Percentiles rank a stretch among this genome's conserved stretches.
phyloP scores from a whole-genome alignment of 257 asterid species.

The Ballota nigra region DNA sequence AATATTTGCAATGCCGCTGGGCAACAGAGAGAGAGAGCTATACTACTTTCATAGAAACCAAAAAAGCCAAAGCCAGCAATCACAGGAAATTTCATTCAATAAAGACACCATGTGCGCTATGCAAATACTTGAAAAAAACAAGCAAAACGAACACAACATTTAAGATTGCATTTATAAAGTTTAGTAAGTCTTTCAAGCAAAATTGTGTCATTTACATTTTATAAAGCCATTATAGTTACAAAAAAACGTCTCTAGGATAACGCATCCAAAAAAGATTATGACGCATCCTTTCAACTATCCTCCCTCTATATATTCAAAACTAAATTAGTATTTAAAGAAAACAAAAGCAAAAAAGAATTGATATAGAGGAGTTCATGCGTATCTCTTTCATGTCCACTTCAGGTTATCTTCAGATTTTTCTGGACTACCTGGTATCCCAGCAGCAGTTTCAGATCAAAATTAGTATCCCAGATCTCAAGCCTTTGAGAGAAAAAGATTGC shows the following conservation, averaged over 20 bases:
- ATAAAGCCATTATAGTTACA: conserved; percentile 51
- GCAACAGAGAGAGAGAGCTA: no score
- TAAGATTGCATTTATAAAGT: conserved; percentile 22
- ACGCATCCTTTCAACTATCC: conserved; percentile 51
- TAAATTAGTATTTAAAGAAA: conserved; percentile 30
- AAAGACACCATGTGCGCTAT: not conserved
- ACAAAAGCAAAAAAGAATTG: conserved; percentile 33
- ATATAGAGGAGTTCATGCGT: conserved; percentile 33
- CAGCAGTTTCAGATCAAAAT: conserved; percentile 43
- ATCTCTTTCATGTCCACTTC: conserved; percentile 26
- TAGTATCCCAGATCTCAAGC: conserved; percentile 26
- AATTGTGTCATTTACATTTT: conserved; percentile 66
- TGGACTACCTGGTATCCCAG: conserved; percentile 24
- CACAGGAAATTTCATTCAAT: no score
- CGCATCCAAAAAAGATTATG: conserved; percentile 32
- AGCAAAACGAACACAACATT: not conserved
- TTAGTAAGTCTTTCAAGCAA: conserved; percentile 27
- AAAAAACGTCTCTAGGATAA: conserved; percentile 42
- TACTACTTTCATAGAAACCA: no score
- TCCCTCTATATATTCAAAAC: conserved; percentile 54
- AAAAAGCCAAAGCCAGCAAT: no score
- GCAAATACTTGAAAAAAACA: not conserved
- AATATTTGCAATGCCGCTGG: no score
- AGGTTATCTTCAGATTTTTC: conserved; percentile 32
- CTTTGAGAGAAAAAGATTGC: conserved; percentile 3